Conservation (phyloP, 2,329 filamentous ascomycete species). For the Aspergillus carbonarius region DNA sequence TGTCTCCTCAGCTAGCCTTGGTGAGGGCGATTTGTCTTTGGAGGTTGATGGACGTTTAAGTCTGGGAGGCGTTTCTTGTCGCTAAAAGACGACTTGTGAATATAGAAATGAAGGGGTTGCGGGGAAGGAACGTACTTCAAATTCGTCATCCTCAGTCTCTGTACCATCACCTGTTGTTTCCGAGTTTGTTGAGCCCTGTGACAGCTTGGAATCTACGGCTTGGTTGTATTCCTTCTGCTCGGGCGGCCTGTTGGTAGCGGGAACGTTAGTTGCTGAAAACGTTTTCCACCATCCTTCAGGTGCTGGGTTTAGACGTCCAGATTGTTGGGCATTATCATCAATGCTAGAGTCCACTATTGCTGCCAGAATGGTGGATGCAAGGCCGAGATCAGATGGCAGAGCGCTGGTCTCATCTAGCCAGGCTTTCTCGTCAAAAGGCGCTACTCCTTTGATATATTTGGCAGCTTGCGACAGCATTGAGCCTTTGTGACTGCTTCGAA, state of each 20-base stretch:
- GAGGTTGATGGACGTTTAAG: conserved; percentile 19
- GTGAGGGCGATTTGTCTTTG: neutral
- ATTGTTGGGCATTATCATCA: neutral
- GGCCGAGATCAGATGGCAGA: conserved; percentile 16
- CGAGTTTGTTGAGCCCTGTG: conserved; percentile 7
- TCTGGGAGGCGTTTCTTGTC: conserved; percentile 37
- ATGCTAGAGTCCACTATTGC: conserved; percentile 22
- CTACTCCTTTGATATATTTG: conserved; percentile 55
- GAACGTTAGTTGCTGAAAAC: conserved; percentile 16
- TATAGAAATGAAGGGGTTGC: neutral
- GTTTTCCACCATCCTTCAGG: conserved; percentile 37
- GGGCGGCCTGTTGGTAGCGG: neutral
- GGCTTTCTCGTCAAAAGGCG: conserved; percentile 50
- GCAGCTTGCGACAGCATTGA: conserved; percentile 53
- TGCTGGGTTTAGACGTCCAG: conserved; percentile 18
- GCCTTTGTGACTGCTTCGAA: conserved; percentile 46
- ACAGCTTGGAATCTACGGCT: neutral
- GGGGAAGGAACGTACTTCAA: conserved; percentile 33
- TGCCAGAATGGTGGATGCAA: conserved; percentile 27
- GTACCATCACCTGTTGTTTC: conserved; percentile 23
- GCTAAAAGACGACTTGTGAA: conserved; percentile 23
- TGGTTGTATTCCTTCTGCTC: conserved; percentile 4
- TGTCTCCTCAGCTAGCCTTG: conserved; percentile 8
- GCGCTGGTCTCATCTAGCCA: conserved; percentile 42
- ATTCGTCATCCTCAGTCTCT: conserved; percentile 36